These are phyloP conservation scores for Laetiporus sulphureus DNA, from an alignment of 1,284 basidiomycete species.

Conservation along the genomic window DNA sequence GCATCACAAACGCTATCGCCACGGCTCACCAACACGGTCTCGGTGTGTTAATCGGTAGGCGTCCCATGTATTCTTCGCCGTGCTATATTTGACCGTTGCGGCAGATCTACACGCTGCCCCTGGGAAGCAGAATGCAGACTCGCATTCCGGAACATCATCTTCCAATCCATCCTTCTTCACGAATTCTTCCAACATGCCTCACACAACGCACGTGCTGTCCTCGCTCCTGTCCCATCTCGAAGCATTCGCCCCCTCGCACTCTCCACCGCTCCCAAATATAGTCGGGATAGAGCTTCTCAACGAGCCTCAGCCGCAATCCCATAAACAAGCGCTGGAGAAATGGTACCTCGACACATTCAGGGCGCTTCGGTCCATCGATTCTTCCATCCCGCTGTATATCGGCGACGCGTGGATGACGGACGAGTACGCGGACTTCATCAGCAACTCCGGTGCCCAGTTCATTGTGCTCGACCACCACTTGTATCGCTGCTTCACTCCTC, in stretches of 20 bases:
- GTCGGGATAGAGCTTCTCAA: constrained; percentile 83
- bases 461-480: constrained; percentile 80
- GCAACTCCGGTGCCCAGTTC: constrained; percentile 32
- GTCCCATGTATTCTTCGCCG: not conserved
- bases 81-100: not conserved
- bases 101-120: constrained; percentile 66
- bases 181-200: constrained; percentile 42
- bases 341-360: constrained; percentile 66
- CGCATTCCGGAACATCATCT: constrained; percentile 60
- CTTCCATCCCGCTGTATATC: constrained; percentile 63
- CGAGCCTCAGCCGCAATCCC: constrained; percentile 60
- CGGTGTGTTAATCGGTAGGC: constrained; percentile 74
- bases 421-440: constrained; percentile 56
- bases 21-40: constrained; percentile 57
- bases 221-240: constrained; percentile 41
- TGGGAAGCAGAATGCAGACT: constrained; percentile 68
- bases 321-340: constrained; percentile 40
- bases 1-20: constrained; percentile 63
- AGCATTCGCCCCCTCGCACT: constrained; percentile 26
- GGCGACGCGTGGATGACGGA: constrained; percentile 76
- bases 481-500: constrained; percentile 74
- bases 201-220: constrained; percentile 46
- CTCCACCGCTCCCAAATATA: constrained; percentile 49
- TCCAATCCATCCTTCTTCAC: constrained; percentile 42
- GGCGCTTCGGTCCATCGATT: constrained; percentile 47